phyloP scores from a whole-genome alignment of 176 grass and related monocot genomes.

The Lolium multiflorum region DNA sequence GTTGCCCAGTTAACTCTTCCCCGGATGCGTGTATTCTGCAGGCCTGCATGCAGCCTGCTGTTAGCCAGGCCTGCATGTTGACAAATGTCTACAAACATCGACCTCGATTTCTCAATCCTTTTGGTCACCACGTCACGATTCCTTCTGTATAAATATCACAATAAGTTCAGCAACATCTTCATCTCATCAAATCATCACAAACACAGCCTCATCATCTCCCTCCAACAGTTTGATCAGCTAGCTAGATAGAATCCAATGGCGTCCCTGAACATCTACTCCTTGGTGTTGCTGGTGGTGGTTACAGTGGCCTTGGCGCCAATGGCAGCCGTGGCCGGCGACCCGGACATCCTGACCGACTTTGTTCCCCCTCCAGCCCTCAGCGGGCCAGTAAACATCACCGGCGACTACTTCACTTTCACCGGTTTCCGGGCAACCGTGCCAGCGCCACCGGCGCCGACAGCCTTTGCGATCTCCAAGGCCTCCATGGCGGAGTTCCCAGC shows the following conservation, averaged over 20 bases:
- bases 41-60: background rate
- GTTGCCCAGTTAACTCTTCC: background rate
- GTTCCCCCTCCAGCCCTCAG: background rate
- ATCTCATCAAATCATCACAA: constrained; percentile 18
- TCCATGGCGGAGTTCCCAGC: constrained; percentile 45
- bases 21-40: background rate
- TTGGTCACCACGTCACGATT: background rate
- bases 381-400: background rate
- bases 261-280: background rate
- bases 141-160: constrained; percentile 15
- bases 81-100: background rate
- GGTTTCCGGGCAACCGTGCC: background rate
- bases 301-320: constrained; percentile 8
- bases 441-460: background rate
- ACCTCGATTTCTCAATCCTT: background rate
- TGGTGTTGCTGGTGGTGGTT: background rate
- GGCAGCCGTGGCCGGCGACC: constrained; percentile 27
- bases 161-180: background rate
- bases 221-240: no score
- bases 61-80: background rate
- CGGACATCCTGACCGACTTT: constrained; percentile 54
- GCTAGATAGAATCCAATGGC: constrained; percentile 12
- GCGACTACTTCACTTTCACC: constrained; percentile 29
- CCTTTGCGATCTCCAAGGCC: constrained; percentile 18
- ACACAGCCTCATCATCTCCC: background rate